A percentile compares a stretch with the other conserved stretches of the same genome.
These are phyloP conservation scores for Penicillium italicum DNA, from an alignment of 2,329 filamentous ascomycete species.

Conservation along the genomic window DNA sequence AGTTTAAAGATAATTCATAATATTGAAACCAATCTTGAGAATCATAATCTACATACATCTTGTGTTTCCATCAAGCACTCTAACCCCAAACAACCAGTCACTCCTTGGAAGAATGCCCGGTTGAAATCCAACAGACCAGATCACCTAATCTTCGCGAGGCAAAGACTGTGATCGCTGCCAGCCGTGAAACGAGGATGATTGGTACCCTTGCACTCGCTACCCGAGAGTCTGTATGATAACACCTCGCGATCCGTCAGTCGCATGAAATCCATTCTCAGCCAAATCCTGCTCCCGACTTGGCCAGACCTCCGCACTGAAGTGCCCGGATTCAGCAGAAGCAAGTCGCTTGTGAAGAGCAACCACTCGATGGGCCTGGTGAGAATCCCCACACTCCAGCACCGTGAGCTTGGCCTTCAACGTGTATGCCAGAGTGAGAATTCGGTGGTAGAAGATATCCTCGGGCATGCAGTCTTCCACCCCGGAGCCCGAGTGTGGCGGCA, in stretches of 20 bases:
- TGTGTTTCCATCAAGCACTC: background rate
- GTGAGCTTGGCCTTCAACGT: constrained; percentile 26
- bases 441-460: constrained; percentile 38
- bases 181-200: background rate
- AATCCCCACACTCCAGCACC: constrained; percentile 39
- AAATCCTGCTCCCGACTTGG: constrained; percentile 16
- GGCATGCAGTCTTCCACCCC: constrained; percentile 1
- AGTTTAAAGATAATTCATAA: background rate
- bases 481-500: constrained; percentile 50
- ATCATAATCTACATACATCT: background rate
- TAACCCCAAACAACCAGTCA: background rate
- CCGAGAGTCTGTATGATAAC: constrained; percentile 15
- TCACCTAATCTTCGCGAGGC: background rate
- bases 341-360: constrained; percentile 18
- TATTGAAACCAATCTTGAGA: background rate
- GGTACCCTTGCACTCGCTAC: background rate
- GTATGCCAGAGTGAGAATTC: constrained; percentile 28
- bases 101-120: background rate
- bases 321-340: background rate
- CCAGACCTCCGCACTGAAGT: constrained; percentile 16
- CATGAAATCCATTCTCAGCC: constrained; percentile 20
- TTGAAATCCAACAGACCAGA: background rate
- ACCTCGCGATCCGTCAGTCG: constrained; percentile 19
- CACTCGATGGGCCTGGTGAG: constrained; percentile 33
- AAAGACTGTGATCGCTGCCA: background rate